phyloP scores from a whole-genome alignment of 495 filamentous ascomycete species.

The Parathielavia appendiculata region DNA sequence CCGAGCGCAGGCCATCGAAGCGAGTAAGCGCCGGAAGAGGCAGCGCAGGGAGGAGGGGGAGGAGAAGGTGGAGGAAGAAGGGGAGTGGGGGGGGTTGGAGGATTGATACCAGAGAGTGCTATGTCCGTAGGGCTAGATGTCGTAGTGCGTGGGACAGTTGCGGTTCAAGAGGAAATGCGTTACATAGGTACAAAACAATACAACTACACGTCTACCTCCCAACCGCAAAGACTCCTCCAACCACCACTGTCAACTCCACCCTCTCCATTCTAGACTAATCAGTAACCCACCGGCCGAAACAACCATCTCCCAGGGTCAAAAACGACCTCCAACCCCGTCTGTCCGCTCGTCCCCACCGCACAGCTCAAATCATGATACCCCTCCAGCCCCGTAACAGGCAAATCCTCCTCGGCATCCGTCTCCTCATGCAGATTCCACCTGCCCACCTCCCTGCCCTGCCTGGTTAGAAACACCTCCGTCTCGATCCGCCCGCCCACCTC shows the following conservation, averaged over 20 bases:
- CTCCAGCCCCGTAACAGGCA: slow-evolving; percentile 67
- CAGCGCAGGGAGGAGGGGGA: slow-evolving; percentile 27
- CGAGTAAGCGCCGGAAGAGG: slow-evolving; percentile 58
- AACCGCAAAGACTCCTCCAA: neutral
- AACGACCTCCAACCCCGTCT: slow-evolving; percentile 63
- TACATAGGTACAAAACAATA: neutral
- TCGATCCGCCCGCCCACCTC: slow-evolving; percentile 36
- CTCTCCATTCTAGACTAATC: neutral
- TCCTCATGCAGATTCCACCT: slow-evolving; percentile 86
- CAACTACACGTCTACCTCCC: neutral
- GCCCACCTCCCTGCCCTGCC: slow-evolving; percentile 58
- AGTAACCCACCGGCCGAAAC: slow-evolving; percentile 24
- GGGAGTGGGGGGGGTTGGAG: slow-evolving; percentile 65
- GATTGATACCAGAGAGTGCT: slow-evolving; percentile 17
- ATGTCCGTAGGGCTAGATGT: no score
- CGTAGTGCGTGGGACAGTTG: neutral
- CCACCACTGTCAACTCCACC: neutral
- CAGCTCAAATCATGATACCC: slow-evolving; percentile 76
- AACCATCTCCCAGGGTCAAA: slow-evolving; percentile 52
- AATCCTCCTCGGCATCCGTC: slow-evolving; percentile 58
- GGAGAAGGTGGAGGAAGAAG: slow-evolving; percentile 37
- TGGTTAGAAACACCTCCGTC: slow-evolving; percentile 72
- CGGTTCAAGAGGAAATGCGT: neutral
- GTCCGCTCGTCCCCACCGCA: slow-evolving; percentile 71
- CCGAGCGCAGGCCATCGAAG: slow-evolving; percentile 64